These are phyloP conservation scores for Inga oerstediana DNA, from an alignment of 306 rosid genomes.

Conservation along the genomic window DNA sequence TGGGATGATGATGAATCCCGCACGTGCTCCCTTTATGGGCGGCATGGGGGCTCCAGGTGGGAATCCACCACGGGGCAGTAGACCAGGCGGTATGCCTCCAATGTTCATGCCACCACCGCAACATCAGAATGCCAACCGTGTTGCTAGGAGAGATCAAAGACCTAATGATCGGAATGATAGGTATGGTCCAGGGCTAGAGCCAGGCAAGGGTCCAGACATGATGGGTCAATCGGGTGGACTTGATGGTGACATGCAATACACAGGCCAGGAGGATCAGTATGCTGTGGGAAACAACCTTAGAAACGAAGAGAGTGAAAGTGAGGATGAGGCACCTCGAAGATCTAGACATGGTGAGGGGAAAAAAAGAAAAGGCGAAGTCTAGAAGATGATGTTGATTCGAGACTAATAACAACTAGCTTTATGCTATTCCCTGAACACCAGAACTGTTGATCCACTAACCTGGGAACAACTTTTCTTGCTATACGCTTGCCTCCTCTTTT, in stretches of 20 bases:
- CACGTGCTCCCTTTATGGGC: conserved; percentile 90
- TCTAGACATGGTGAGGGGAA: conserved; percentile 97
- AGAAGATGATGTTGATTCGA: conserved; percentile 55
- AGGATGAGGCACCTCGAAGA: conserved; percentile 97
- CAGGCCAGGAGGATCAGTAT: conserved; percentile 61
- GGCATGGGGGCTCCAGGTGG: conserved; percentile 84
- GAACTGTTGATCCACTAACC: conserved; percentile 37
- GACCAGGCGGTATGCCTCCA: conserved; percentile 80
- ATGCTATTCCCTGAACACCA: conserved; percentile 27
- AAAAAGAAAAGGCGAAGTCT: conserved; percentile 79
- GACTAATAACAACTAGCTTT: conserved; percentile 53
- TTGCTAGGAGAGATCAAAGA: conserved; percentile 75
- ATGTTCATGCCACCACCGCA: conserved; percentile 78
- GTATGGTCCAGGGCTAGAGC: conserved; percentile 65
- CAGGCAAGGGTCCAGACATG: conserved; percentile 71
- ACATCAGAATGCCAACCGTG: conserved; percentile 62
- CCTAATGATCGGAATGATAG: conserved; percentile 70
- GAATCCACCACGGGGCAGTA: conserved; percentile 69
- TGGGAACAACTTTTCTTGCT: conserved; percentile 39
- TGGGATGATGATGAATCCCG: conserved; percentile 99
- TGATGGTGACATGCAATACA: conserved; percentile 63
- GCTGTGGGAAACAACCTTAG: conserved; percentile 50
- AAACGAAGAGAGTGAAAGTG: conserved; percentile 90
- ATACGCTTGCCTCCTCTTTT: conserved; percentile 28
- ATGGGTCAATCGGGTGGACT: conserved; percentile 65